Conservation (phyloP, 805 yeast species). For the Candida takata region DNA sequence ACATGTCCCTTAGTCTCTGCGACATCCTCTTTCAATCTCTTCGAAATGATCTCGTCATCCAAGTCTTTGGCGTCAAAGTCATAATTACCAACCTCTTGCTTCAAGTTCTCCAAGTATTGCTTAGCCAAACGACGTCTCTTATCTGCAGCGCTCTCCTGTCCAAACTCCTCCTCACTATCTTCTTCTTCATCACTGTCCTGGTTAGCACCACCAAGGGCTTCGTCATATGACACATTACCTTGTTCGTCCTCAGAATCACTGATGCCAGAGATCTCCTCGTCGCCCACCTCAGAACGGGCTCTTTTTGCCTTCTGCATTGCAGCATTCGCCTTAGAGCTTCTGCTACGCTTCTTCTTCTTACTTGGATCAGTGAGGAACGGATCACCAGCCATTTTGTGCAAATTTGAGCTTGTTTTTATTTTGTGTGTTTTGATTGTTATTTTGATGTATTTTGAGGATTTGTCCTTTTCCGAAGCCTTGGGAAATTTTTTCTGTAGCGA, state of each 20-base stretch:
- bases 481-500: slow-evolving; percentile 4
- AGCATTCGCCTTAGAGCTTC: slow-evolving; percentile 9
- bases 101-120: slow-evolving; percentile 77
- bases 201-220: slow-evolving; percentile 26
- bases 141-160: slow-evolving; percentile 79
- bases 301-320: slow-evolving; percentile 1
- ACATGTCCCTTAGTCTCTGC: slow-evolving; percentile 85
- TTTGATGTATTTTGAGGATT: not conserved
- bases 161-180: slow-evolving; percentile 67
- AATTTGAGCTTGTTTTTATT: slow-evolving; percentile 1
- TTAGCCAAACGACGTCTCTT: slow-evolving; percentile 91
- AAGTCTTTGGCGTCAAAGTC: slow-evolving; percentile 85
- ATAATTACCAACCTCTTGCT: slow-evolving; percentile 44
- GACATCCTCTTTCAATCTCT: slow-evolving; percentile 78
- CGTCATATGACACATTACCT: slow-evolving; percentile 30
- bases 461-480: not conserved
- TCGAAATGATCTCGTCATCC: slow-evolving; percentile 77
- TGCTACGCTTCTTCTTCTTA: slow-evolving; percentile 21
- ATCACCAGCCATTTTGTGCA: slow-evolving; percentile 43
- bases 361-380: slow-evolving; percentile 59
- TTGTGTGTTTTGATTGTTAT: not conserved
- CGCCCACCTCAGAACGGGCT: slow-evolving; percentile 17
- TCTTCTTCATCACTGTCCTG: slow-evolving; percentile 32
- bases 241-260: slow-evolving; percentile 45
- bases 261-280: slow-evolving; percentile 49